Base-by-base conservation (phyloP, 192 early-diverging fungal species). In the Rhizoclosmatium globosum region DNA sequence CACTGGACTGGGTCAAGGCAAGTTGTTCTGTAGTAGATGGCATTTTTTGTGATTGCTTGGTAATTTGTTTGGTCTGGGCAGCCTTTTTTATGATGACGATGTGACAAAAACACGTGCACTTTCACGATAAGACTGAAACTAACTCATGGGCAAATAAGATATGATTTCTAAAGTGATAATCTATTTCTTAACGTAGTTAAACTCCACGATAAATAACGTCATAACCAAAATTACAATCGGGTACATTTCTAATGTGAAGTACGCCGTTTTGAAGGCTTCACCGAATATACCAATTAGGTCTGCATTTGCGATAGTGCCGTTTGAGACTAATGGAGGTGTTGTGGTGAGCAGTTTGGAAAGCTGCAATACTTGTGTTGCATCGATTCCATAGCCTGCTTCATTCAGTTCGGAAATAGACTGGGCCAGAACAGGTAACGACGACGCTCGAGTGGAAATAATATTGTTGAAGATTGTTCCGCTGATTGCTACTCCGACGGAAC, bases 391-490 rank as follows among this genome's bases (percentile, higher is more conserved):
- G 21, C 68, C 57, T 31, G 21, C 45, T 39, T 13, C 73, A 7
- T 59, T 4, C 39, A 78, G 39, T n/a, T 66, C 68, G 23, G 66
- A 38, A 42, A 74, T 23, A 11, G 76, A 13, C 1, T 38, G 38
- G 2, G n/a, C 47, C 43, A 82, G 83, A 23, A 56, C 45, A 68
- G 68, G 50, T 31, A 41, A n/a, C 41, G 6, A n/a, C 6, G 47
- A 31, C 15, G 92, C 73, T 9, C 83, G 81, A 74, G 88, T 86
- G 69, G n/a, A 39, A 13, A 84, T 45, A 53, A 77, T 48, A 50
- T 88, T 87, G 82, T 93, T 92, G 82, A 93, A 90, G 50, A 93
- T 79, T 43, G 92, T 87, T 13, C 89, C 91, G 13, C 85, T 82
- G 69, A 92, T 87, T 6, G 92, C 90, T 56, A 94, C 66, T 3